Base-by-base conservation (phyloP, 208 protist species). In the Naegleria fowleri region DNA sequence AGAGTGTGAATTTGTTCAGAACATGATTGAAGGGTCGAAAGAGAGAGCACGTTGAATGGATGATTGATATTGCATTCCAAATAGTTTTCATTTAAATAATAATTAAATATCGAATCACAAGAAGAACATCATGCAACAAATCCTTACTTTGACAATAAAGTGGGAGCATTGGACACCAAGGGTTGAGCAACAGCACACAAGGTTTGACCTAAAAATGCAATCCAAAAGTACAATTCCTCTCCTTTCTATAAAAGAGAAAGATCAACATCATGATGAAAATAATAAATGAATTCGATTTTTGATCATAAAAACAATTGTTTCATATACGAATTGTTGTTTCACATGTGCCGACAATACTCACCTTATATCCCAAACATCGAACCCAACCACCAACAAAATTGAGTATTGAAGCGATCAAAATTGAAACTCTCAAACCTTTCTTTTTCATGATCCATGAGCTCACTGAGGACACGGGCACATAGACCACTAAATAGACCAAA, bases 341-440 rank as follows among this genome's bases (percentile, higher is more conserved):
- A n/a, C n/a, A n/a, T n/a, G n/a, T n/a, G n/a, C n/a, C n/a, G n/a
- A 67, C 11, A 67, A 15, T 19, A 67, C 55, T 2, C 19, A 67
- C 55, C 33, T 87, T 87, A 51, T 40, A 87, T 9, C 83, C 83
- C 11, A 36, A 22, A 40, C 15, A 51, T 9, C 83, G 83, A 7
- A 87, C 83, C 33, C 83, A 87, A 87, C 83, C 83, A 48, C 83
- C 41, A 9, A 87, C 9, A 87, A 87, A 87, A n/a, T 87, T 87
- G 22, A 87, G 33, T 11, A 87, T 87, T 0, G 22, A 40, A 51
- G 40, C 83, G 29, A 87, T 87, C 6, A 51, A 52, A 22, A 87
- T 38, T 51, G 83, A 87, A 3, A 19, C 5, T 51, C 40, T 41
- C 36, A 87, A 51, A 33, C 83, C 83, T 19, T 52, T 0, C 38